Conservation (phyloP, 2,329 filamentous ascomycete species). For the Pestalotiopsis sp. region DNA sequence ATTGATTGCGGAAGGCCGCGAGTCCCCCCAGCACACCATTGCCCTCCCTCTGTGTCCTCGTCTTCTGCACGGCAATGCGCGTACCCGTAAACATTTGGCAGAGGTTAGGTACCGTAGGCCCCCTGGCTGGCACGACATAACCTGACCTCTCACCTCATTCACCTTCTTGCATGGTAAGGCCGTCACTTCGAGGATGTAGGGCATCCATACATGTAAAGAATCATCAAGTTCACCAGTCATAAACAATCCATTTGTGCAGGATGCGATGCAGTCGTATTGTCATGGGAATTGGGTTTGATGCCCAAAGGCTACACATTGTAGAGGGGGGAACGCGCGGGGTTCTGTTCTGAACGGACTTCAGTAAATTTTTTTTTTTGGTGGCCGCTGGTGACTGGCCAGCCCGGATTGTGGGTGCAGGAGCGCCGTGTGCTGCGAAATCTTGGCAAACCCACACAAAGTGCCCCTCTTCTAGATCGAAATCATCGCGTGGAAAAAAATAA, state of each 20-base stretch:
- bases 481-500: not conserved
- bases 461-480: not conserved
- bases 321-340: conserved; percentile 4
- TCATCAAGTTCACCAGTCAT: too few species aligned
- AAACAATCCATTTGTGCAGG: not conserved
- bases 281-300: conserved; percentile 8
- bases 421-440: conserved; percentile 1
- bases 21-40: not conserved
- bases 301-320: not conserved
- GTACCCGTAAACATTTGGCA: too few species aligned
- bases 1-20: not conserved
- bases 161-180: not conserved
- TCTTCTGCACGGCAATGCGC: too few species aligned
- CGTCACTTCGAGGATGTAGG: not conserved
- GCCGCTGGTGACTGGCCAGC: not conserved
- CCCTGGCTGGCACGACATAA: not conserved
- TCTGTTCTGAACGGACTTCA: not conserved
- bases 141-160: not conserved
- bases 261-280: not conserved
- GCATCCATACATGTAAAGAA: conserved; percentile 1
- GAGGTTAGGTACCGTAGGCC: not conserved
- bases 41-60: not conserved
- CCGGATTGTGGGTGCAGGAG: not conserved
- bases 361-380: too few species aligned
- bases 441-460: conserved; percentile 6